A percentile compares a stretch with the other conserved stretches of the same genome.
phyloP scores from a whole-genome alignment of 495 filamentous ascomycete genomes.

The Neurospora cerealis region DNA sequence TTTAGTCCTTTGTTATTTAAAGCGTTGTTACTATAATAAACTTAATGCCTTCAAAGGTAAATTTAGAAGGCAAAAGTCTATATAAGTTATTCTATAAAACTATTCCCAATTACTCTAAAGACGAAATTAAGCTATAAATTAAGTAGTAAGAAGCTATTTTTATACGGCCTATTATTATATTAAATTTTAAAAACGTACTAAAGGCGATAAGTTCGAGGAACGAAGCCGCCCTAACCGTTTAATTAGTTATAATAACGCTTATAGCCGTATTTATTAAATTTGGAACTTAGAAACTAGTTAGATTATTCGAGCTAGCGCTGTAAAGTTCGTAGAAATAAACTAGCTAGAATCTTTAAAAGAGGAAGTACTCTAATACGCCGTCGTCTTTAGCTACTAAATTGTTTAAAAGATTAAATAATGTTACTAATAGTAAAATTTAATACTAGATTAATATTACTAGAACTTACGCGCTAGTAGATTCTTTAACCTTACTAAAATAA shows the following conservation, averaged over 20 bases:
- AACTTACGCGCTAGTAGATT: no score
- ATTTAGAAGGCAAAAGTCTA: no score
- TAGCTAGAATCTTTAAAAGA: background rate
- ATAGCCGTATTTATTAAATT: no score
- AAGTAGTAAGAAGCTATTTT: background rate
- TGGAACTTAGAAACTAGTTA: background rate
- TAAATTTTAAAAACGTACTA: background rate
- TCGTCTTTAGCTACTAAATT: background rate
- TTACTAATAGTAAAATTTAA: background rate
- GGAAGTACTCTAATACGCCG: background rate
- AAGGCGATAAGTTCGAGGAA: background rate
- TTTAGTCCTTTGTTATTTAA: no score
- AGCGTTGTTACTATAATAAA: no score
- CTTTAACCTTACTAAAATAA: rapidly evolving
- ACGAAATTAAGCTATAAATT: background rate
- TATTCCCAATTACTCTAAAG: background rate
- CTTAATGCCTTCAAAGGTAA: no score
- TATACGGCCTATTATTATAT: background rate
- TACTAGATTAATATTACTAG: background rate
- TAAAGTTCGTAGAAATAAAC: background rate
- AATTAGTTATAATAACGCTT: no score
- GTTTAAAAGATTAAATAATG: background rate
- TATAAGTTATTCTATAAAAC: background rate
- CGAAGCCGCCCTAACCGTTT: no score
- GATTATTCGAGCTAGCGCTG: background rate